A percentile compares a stretch with the other conserved stretches of the same genome.
These are phyloP conservation scores for Posidonia oceanica DNA, from an alignment of 116 monocot genomes.

Conservation along the genomic window DNA sequence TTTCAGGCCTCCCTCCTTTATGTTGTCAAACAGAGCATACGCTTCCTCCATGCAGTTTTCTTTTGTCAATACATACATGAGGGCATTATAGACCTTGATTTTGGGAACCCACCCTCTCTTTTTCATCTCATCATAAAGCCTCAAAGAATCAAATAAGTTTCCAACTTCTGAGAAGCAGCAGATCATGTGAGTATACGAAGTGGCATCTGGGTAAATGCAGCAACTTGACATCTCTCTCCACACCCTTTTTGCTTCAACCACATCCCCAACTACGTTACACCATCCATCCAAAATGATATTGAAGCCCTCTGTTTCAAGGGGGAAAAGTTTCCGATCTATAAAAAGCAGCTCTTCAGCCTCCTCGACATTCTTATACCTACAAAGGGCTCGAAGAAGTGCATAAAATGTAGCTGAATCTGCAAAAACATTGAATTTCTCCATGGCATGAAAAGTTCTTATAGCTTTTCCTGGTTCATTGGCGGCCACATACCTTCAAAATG, in stretches of 20 bases:
- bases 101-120: constrained; percentile 59
- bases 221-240: constrained; percentile 91
- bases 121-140: constrained; percentile 86
- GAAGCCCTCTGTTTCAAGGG: constrained; percentile 61
- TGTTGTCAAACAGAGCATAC: constrained; percentile 38
- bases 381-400: constrained; percentile 58
- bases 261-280: constrained; percentile 57
- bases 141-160: constrained; percentile 63
- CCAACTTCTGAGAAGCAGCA: constrained; percentile 58
- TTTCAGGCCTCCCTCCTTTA: constrained; percentile 32
- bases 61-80: constrained; percentile 50
- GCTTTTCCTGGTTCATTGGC: constrained; percentile 62
- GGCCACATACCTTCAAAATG: constrained; percentile 47
- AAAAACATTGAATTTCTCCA: constrained; percentile 67
- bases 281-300: constrained; percentile 69
- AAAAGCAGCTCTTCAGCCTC: constrained; percentile 85
- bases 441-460: constrained; percentile 57
- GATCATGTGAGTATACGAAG: constrained; percentile 71
- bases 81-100: constrained; percentile 52
- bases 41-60: constrained; percentile 63
- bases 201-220: constrained; percentile 66
- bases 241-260: constrained; percentile 70
- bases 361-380: constrained; percentile 66
- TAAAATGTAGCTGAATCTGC: constrained; percentile 46
- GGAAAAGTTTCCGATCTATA: constrained; percentile 44